Conservation (phyloP, 2,329 filamentous ascomycete species). For the Colletotrichum chlorophyti region DNA sequence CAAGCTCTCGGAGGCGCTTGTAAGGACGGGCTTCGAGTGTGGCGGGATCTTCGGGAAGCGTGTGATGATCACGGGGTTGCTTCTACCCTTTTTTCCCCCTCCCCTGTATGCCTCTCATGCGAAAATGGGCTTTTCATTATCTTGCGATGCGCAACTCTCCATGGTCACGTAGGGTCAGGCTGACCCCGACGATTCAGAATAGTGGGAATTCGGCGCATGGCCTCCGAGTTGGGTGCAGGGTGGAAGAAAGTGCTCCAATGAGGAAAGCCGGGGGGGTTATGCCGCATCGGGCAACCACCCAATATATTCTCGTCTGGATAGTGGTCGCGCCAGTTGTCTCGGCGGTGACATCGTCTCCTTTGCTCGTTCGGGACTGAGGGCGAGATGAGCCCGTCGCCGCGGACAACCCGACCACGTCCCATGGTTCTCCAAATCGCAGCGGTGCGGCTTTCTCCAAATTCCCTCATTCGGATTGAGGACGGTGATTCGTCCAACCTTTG, state of each 20-base stretch:
- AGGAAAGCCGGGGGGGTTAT: conserved; percentile 6
- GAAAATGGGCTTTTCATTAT: conserved; percentile 1
- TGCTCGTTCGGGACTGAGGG: conserved; percentile 11
- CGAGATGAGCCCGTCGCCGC: neutral
- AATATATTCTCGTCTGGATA: neutral
- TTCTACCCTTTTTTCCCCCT: neutral
- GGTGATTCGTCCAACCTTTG: conserved; percentile 6
- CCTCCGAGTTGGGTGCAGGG: conserved; percentile 20
- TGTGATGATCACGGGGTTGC: conserved; percentile 12
- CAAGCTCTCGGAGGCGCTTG: too few species aligned
- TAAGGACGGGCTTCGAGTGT: neutral
- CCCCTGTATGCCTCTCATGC: neutral
- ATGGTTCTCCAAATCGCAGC: conserved; percentile 5
- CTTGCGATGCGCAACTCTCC: conserved; percentile 6
- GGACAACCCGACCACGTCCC: too few species aligned
- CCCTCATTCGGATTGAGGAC: neutral
- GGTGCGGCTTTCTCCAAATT: conserved; percentile 10
- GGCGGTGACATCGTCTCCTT: conserved; percentile 17
- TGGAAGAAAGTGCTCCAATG: conserved; percentile 23
- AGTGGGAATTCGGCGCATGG: conserved; percentile 20
- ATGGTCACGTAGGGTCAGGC: neutral
- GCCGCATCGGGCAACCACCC: conserved; percentile 10
- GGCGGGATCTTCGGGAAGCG: conserved; percentile 28
- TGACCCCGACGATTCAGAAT: conserved; percentile 14
- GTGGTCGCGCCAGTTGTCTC: conserved; percentile 15